These are phyloP conservation scores for Acacia melanoxylon DNA, from an alignment of 306 rosid genomes.

Conservation along the genomic window DNA sequence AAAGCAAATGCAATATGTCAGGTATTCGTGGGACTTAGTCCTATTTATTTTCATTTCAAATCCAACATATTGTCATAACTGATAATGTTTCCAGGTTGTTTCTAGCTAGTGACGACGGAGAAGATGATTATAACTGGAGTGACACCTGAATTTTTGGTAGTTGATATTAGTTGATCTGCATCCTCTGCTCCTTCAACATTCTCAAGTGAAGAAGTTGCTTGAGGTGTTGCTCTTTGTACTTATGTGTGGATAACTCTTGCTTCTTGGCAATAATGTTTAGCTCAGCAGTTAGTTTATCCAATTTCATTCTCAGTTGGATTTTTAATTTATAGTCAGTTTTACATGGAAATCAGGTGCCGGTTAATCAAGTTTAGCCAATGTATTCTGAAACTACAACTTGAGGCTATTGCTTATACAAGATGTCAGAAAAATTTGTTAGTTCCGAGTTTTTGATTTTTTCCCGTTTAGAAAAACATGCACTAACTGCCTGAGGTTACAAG, in stretches of 20 bases:
- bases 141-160: conserved; percentile 51
- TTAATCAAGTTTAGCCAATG: conserved; percentile 31
- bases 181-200: conserved; percentile 18
- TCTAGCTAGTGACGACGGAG: conserved; percentile 87
- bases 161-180: not conserved
- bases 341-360: conserved; percentile 15
- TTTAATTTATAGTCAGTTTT: conserved; percentile 27
- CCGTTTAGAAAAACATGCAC: no score
- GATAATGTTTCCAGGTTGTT: conserved; percentile 67
- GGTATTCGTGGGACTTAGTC: conserved; percentile 43
- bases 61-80: conserved; percentile 19
- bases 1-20: conserved; percentile 96
- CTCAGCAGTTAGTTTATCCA: conserved; percentile 40
- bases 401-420: conserved; percentile 23
- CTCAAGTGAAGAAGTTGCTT: conserved; percentile 37
- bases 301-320: conserved; percentile 34
- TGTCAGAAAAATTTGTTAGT: not conserved
- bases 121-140: conserved; percentile 87
- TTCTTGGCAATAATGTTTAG: conserved; percentile 51
- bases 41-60: conserved; percentile 9
- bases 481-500: no score
- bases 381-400: not conserved
- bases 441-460: not conserved
- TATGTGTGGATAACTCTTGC: conserved; percentile 56
- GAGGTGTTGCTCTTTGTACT: conserved; percentile 45